These are phyloP conservation scores for Volvox carteri DNA, from an alignment of 163 green algal genomes.

Conservation along the genomic window DNA sequence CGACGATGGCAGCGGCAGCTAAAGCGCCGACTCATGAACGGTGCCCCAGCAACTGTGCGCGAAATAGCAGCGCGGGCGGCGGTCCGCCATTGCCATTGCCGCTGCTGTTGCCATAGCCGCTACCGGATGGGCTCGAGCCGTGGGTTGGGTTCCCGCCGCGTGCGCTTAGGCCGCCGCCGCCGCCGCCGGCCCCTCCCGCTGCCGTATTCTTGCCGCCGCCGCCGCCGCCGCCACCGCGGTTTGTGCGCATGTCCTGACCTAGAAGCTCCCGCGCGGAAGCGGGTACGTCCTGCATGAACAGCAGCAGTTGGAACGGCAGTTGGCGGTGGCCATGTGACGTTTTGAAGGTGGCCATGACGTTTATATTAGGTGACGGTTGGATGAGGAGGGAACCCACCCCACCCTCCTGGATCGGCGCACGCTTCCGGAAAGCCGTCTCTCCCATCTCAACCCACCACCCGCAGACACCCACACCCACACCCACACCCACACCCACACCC, in stretches of 20 bases:
- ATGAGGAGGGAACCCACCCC: too few species aligned
- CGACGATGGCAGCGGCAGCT: neutral
- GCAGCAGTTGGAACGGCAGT: neutral
- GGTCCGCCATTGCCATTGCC: too few species aligned
- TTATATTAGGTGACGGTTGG: too few species aligned
- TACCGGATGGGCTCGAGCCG: neutral
- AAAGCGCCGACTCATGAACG: neutral
- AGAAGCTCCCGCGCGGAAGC: constrained; percentile 43
- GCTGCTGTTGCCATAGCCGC: neutral
- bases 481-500: too few species aligned
- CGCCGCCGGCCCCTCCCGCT: neutral
- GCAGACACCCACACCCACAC: too few species aligned
- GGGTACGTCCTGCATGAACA: constrained; percentile 36
- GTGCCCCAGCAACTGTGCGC: neutral
- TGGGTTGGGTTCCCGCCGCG: neutral
- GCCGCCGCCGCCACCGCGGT: neutral
- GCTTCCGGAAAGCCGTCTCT: too few species aligned
- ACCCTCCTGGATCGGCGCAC: too few species aligned
- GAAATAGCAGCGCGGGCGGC: neutral
- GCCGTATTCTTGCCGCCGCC: neutral
- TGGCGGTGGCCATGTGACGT: too few species aligned
- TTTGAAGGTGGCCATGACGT: too few species aligned
- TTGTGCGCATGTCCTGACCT: neutral
- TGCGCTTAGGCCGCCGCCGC: neutral
- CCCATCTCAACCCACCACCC: too few species aligned